These are phyloP conservation scores for Dillenia suffruticosa DNA, from an alignment of 164 flowering plant species.

Conservation along the genomic window DNA sequence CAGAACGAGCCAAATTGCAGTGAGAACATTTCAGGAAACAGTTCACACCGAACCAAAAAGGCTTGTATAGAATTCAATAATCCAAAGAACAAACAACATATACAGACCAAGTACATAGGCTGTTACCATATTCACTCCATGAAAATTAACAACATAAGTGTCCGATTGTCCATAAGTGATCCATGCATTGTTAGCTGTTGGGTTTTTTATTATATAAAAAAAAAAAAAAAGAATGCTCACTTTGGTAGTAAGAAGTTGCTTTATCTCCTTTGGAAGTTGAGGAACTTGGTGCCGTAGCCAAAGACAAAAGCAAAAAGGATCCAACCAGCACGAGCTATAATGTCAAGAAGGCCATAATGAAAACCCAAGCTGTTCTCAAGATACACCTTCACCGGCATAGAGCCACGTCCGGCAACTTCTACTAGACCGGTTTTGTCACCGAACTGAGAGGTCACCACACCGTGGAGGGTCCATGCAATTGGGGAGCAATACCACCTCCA, in stretches of 20 bases:
- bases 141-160: too few relatives aligned
- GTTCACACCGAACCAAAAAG: too few relatives aligned
- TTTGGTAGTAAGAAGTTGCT: not conserved
- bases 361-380: constrained; percentile 21
- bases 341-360: constrained; percentile 33
- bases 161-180: too few relatives aligned
- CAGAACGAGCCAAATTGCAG: too few relatives aligned
- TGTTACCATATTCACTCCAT: too few relatives aligned
- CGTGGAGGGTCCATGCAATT: constrained; percentile 49
- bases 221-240: too few relatives aligned
- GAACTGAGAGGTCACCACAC: constrained; percentile 39
- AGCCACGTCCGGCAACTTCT: constrained; percentile 13
- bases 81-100: too few relatives aligned
- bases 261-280: constrained; percentile 53
- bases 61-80: too few relatives aligned
- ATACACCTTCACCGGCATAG: constrained; percentile 18
- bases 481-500: constrained; percentile 67
- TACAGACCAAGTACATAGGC: too few relatives aligned
- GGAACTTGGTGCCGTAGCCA: constrained; percentile 42
- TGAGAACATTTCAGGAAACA: too few relatives aligned
- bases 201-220: too few relatives aligned
- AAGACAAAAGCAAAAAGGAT: constrained; percentile 35
- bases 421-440: constrained; percentile 22
- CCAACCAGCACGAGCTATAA: constrained; percentile 32
- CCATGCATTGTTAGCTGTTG: too few relatives aligned